Base-by-base conservation (phyloP, 164 flowering plant species). In the Macadamia integrifolia region DNA sequence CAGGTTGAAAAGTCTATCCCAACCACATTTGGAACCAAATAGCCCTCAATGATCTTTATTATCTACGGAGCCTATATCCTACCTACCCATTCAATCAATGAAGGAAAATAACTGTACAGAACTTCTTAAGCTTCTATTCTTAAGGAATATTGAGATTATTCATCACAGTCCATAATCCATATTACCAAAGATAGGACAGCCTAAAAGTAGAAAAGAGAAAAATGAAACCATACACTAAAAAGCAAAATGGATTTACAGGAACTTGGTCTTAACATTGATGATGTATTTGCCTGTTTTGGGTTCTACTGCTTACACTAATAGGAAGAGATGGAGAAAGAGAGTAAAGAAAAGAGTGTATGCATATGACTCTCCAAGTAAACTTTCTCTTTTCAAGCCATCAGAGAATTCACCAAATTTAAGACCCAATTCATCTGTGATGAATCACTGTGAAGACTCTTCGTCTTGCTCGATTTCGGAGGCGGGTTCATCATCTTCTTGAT, bases 401-500 rank as follows among this genome's bases (percentile, higher is more conserved):
- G 3, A 35, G 3, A 46, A 46, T 14, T 14, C 3, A 18, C 56
- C 23, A 44, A 29, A n/a, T 9, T 44, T 31, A 11, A n/a, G 32
- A 12, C 40, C 11, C 17, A 1, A 23, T 29, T 30, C 44, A 49
- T 58, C 55, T 61, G 40, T 14, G 23, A 23, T 23, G 23, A 23
- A 32, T 74, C 74, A 78, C 75, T 78, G 79, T 71, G 74, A 75
- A 53, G 83, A 79, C 9, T 84, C 84, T 69, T 83, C 75, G 49
- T 86, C 87, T 81, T 90, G 91, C 59, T 90, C 96, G 32, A 90
- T 78, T 63, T 90, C 96, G 0, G 96, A 90, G 1, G 90, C 85
- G 0, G 91, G 87, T 9, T 90, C 96, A 44, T 90, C 96, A 44
- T 90, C 96, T 18, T 84, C 91, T 50, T 88, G 91, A 56, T 84